Percentiles rank a stretch among this genome's conserved stretches.
Conservation (phyloP, 1,139 yeast genomes). For the Pneumocystis carinii region DNA sequence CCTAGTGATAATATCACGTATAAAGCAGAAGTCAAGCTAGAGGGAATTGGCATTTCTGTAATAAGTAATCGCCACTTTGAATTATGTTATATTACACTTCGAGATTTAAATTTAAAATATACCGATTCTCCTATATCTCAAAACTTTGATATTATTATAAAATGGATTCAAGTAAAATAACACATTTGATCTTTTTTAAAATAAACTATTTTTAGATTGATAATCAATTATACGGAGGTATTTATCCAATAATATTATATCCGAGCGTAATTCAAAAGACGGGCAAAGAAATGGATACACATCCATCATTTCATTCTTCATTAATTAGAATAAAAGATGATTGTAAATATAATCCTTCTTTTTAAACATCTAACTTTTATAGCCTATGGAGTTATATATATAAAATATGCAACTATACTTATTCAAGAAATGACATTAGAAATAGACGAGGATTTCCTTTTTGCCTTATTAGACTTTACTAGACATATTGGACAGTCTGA, state of each 20-base stretch:
- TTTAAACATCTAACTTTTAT: neutral
- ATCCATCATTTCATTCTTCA: slow-evolving; percentile 81
- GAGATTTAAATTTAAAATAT: slow-evolving; percentile 69
- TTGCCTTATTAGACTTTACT: slow-evolving; percentile 65
- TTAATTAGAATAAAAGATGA: slow-evolving; percentile 74
- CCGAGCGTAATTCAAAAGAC: slow-evolving; percentile 85
- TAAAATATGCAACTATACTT: slow-evolving; percentile 78
- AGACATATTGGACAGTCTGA: slow-evolving; percentile 37
- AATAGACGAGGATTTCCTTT: slow-evolving; percentile 82
- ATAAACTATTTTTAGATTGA: slow-evolving; percentile 33
- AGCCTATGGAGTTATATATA: slow-evolving; percentile 73
- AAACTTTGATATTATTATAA: slow-evolving; percentile 61
- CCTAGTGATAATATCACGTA: slow-evolving; percentile 56
- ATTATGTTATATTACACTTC: slow-evolving; percentile 60
- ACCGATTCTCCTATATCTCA: slow-evolving; percentile 77
- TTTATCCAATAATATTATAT: slow-evolving; percentile 76
- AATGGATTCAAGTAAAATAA: slow-evolving; percentile 57
- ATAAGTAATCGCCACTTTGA: slow-evolving; percentile 61
- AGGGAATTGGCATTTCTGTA: slow-evolving; percentile 80
- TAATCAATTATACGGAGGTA: slow-evolving; percentile 77
- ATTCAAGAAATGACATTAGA: slow-evolving; percentile 86
- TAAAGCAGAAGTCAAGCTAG: slow-evolving; percentile 49
- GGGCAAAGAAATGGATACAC: slow-evolving; percentile 67
- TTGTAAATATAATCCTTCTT: neutral
- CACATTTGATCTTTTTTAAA: neutral